Evolutionary conservation across 805 yeast genomes (phyloP).

Genomic region (Starmerella roubikii): DNA sequence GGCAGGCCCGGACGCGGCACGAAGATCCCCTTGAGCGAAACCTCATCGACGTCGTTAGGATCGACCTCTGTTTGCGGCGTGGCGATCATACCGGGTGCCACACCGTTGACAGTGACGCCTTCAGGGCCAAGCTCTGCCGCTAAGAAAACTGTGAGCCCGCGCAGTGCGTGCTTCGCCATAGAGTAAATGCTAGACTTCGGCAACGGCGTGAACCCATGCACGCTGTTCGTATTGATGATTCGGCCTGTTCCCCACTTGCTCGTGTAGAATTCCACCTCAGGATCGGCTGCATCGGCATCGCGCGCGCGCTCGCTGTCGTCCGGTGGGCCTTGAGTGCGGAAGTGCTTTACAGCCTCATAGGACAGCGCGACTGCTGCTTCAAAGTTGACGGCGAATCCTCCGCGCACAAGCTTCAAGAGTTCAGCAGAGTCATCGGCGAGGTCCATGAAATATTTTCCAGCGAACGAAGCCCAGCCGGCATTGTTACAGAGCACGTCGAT

Average conservation of each 20-base stretch:
- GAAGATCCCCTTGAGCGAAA: slow-evolving; percentile 2
- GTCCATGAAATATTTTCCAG: slow-evolving; percentile 12
- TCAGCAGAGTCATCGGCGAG: slow-evolving; percentile 6
- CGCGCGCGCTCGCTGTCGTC: slow-evolving; percentile 1
- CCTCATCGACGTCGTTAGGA: slow-evolving; percentile 14
- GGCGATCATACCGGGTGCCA: slow-evolving; percentile 15
- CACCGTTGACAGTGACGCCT: slow-evolving; percentile 14
- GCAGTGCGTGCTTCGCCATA: slow-evolving; percentile 13
- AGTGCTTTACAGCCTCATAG: slow-evolving; percentile 11
- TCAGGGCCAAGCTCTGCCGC: slow-evolving; percentile 15
- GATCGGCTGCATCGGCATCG: slow-evolving; percentile 6
- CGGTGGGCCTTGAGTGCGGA: slow-evolving; percentile 11
- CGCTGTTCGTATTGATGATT: slow-evolving; percentile 14
- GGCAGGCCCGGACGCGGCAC: slow-evolving; percentile 15
- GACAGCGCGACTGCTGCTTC: slow-evolving; percentile 14
- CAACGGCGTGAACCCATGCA: slow-evolving; percentile 14
- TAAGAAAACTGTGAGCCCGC: slow-evolving; percentile 12
- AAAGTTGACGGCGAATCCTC: slow-evolving; percentile 14
- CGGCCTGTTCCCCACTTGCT: slow-evolving; percentile 15
- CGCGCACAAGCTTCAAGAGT: slow-evolving; percentile 6
- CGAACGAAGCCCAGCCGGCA: slow-evolving; percentile 15
- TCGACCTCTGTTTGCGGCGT: slow-evolving; percentile 13
- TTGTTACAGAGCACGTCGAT: slow-evolving; percentile 15
- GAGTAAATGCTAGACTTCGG: slow-evolving; percentile 12
- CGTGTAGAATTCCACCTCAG: slow-evolving; percentile 10